Base-by-base conservation (phyloP, 805 yeast species). In the Pichia eremophila region DNA sequence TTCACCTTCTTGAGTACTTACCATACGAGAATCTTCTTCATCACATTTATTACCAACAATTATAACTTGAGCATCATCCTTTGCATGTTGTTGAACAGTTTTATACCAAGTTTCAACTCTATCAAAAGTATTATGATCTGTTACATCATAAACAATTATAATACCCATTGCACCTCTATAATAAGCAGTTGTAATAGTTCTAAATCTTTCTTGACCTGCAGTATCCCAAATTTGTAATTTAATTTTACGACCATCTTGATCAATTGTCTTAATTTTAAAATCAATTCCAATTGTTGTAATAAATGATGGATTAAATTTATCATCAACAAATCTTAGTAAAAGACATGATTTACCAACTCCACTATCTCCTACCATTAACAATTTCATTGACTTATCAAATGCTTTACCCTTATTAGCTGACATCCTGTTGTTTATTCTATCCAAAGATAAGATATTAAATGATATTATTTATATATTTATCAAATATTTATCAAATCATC, bases 281-380 rank as follows among this genome's bases (percentile, higher is more conserved):
- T 93, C 99, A 60, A 93, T 93, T 47, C 99, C 99, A 60, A 93
- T 93, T 43, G 99, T 93, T 50, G 98, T 89, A 69, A 93, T 93
- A 68, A 91, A 93, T 19, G 93, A 81, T 6, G 98, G 97, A 59
- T 91, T 90, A 73, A 93, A 93, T 68, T 89, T 90, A 68, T 91
- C 97, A 59, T 89, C 96, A 51, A 91, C 95, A 69, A 91, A 91
- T 63, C 98, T 80, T 54, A 91, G 78, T 59, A 90, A 73, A 51
- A 90, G 74, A 73, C 97, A 91, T 39, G 97, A 84, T 62, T 85
- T 85, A 36, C 95, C 95, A 41, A 85, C 93, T 51, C 75, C 87
- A 32, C 95, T 85, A 70, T 90, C 96, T 49, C 98, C 98, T 55
- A 91, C 95, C 56, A 91, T 78, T 57, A 91, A 75, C 59, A 91